Base-by-base conservation (phyloP, 2,329 filamentous ascomycete species). In the Venturia carpophila region DNA sequence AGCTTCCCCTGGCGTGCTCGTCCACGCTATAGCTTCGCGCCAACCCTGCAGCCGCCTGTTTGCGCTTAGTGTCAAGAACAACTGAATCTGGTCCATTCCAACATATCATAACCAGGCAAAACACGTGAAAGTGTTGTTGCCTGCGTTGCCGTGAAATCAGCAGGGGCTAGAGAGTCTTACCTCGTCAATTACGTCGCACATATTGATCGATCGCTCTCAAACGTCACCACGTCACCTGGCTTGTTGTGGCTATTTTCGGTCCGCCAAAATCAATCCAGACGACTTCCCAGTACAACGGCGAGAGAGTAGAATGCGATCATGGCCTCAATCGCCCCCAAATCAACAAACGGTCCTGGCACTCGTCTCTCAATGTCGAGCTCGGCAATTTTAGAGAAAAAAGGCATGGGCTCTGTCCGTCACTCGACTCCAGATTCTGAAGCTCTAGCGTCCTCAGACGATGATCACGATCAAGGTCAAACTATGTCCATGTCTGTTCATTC, bases 351-450 rank as follows among this genome's bases (percentile, higher is more conserved):
- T 19, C 42, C 21, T 52, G 34, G 43, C 43, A 15, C 24, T 37
- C 62, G 62, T 24, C 17, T 47, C 27, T 42, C 43, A 39, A 39
- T 63, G 62, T 27, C 60, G 42, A 61, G 42, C 60, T 45, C 60
- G 17, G 60, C 63, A 21, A 39, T 66, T 37, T 21, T 66, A n/a
- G 64, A 66, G 30, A 66, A 66, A n/a, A 66, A 66, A 42, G 43
- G 34, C n/a, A 62, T 66, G 60, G 60, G 55, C 30, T 24, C 41
- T n/a, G 55, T 63, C 15, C 64, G 64, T 17, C 56, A 37, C 11
- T 66, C 66, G 49, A 67, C 66, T 30, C 66, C 66, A 9, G 66
- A 67, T 45, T 67, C 66, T n/a, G 66, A 67, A 37, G 66, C 66
- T 43, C 17, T 67, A 24, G 45, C 60, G 19, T 67, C 66, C 1